These are phyloP conservation scores for Plasmodium adleri DNA, from an alignment of 169 alveolate species.

Conservation along the genomic window DNA sequence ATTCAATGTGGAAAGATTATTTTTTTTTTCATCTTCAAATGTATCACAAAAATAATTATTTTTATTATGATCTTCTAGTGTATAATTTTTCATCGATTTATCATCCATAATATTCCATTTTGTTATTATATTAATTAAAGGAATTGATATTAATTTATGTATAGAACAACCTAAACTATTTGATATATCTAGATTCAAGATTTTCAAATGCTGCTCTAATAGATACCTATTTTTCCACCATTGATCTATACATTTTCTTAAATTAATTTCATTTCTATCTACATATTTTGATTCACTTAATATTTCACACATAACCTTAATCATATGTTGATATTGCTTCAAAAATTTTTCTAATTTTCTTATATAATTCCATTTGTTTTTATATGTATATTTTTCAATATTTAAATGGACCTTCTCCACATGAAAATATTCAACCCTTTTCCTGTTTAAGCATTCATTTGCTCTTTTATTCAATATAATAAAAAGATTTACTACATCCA, in stretches of 20 bases:
- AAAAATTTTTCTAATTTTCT: conserved; percentile 62
- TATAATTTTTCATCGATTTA: no score
- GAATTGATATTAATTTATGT: conserved; percentile 66
- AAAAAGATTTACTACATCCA: conserved; percentile 7
- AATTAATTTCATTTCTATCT: conserved; percentile 27
- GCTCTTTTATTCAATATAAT: conserved; percentile 8
- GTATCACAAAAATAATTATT: neutral
- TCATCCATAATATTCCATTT: no score
- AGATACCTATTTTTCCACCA: conserved; percentile 77
- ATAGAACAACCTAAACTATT: conserved; percentile 64
- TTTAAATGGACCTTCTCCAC: conserved; percentile 65
- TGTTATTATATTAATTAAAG: conserved; percentile 46
- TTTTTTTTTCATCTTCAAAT: neutral
- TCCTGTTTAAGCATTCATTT: conserved; percentile 22
- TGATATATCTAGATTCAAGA: conserved; percentile 63
- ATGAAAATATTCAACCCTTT: conserved; percentile 65
- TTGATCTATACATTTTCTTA: conserved; percentile 55
- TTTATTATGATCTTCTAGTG: neutral
- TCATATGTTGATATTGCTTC: conserved; percentile 76
- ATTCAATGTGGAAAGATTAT: neutral
- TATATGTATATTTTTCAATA: conserved; percentile 56
- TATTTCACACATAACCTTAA: conserved; percentile 73
- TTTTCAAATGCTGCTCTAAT: conserved; percentile 72
- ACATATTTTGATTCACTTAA: conserved; percentile 62
- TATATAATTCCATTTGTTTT: conserved; percentile 74